Evolutionary conservation across 805 yeast species (phyloP).

Genomic region (Blastobotrys peoriensis): DNA sequence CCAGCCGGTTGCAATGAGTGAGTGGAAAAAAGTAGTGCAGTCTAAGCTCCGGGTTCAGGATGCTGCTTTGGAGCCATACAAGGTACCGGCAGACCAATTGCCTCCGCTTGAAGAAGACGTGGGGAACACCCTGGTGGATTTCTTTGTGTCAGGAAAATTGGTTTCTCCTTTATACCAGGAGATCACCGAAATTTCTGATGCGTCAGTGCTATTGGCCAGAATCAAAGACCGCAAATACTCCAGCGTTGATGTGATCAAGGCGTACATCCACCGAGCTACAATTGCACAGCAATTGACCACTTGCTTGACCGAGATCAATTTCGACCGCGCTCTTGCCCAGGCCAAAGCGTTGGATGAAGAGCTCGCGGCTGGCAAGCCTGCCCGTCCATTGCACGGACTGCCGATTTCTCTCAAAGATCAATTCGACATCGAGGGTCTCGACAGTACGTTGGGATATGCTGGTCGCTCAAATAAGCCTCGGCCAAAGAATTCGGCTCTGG

Average conservation of each 20-base stretch:
- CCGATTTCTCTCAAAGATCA: slow-evolving; percentile 58
- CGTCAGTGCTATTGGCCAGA: not conserved
- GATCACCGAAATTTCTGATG: slow-evolving; percentile 19
- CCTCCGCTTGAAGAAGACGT: too few species aligned
- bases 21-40: too few species aligned
- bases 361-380: slow-evolving; percentile 40
- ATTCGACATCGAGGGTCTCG: slow-evolving; percentile 42
- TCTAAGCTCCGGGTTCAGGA: too few species aligned
- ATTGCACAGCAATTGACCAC: slow-evolving; percentile 32
- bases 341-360: slow-evolving; percentile 53
- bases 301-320: slow-evolving; percentile 42
- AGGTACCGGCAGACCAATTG: too few species aligned
- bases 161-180: slow-evolving; percentile 20
- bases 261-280: not conserved
- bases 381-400: slow-evolving; percentile 63
- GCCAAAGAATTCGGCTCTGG: not conserved
- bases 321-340: slow-evolving; percentile 50
- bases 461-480: slow-evolving; percentile 24
- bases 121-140: too few species aligned
- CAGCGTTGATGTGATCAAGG: not conserved
- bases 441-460: slow-evolving; percentile 41
- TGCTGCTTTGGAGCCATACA: too few species aligned
- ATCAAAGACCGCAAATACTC: not conserved
- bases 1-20: too few species aligned
- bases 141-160: too few species aligned